Evolutionary conservation across 179 eudicot genomes (phyloP), one percentile per base, ranked within the genome.

Genomic region (Vitellaria paradoxa): DNA sequence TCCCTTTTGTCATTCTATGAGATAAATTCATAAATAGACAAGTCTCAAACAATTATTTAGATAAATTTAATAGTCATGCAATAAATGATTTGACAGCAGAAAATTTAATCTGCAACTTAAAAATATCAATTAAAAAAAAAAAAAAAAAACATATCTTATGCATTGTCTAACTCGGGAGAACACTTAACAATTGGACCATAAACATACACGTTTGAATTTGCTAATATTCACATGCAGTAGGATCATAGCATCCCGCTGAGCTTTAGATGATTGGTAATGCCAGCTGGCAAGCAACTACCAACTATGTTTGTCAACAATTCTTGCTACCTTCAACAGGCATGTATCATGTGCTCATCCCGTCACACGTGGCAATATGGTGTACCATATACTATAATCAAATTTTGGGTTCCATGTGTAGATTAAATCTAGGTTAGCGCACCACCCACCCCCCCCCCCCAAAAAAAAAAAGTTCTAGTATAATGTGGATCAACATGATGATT

Each of bases 1-100:
- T 95, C 99, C 85, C 99, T 81, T 81, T 95, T 95, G 37, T 95
- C 99, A 79, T 95, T 95, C 99, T 95, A 85, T 77, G 77, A 30
- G 30, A 72, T 6, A 71, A 72, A 13, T 53, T 56, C 20, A 57
- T 56, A 50, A 77, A 68, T 5, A 21, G 52, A 10, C 23, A 77
- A 76, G 53, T 42, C 23, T 20, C n/a, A 20, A 49, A 42, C 5
- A 23, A 14, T 67, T 11, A 40, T 65, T 65, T 45, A 9, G n/a
- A 67, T 5, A 7, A 21, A 68, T 20, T 30, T 6, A 11, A 12
- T 55, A 7, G 23, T 2, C 47, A 14, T 50, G 21, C 3, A 7
- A 24, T 30, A 30, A 20, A 64, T 10, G 46, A 23, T 10, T 9
- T 45, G n/a, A 14, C 7, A 68, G 18, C 46, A 65, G 20, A 20